Percentiles rank a stretch among this genome's conserved stretches.
Conservation (phyloP, 2,329 filamentous ascomycete genomes). For the Myriosclerotinia duriaeana region DNA sequence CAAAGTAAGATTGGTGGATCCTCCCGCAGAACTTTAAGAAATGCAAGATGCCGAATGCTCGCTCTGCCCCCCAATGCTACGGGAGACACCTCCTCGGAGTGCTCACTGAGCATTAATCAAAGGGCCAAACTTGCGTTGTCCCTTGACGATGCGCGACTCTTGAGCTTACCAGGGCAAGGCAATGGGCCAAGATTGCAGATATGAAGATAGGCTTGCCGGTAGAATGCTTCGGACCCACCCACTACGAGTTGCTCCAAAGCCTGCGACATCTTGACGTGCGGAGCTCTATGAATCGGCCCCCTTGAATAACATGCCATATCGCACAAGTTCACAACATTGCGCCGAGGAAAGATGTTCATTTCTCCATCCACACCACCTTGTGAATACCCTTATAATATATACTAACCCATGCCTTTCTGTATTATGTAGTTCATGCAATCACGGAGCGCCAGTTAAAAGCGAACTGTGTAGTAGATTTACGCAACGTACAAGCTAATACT, state of each 20-base stretch:
- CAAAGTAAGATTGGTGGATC: no score
- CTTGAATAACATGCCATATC: not conserved
- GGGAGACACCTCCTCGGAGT: not conserved
- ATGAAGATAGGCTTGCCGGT: not conserved
- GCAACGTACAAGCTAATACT: not conserved
- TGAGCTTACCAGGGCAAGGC: not conserved
- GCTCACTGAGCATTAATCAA: not conserved
- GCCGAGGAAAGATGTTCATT: slow-evolving; percentile 8
- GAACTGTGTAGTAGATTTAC: not conserved
- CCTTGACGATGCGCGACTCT: not conserved
- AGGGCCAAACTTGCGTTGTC: not conserved
- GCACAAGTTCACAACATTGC: not conserved
- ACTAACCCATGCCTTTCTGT: not conserved
- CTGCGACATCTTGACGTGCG: not conserved
- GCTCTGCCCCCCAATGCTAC: not conserved
- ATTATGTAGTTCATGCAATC: not conserved
- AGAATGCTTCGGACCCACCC: not conserved
- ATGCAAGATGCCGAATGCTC: no score
- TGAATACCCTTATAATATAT: not conserved
- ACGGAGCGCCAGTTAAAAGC: not conserved
- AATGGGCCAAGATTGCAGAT: not conserved
- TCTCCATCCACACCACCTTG: not conserved
- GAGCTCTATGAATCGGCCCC: not conserved
- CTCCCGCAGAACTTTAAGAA: not conserved
- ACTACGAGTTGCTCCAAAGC: no score